A percentile compares a stretch with the other conserved stretches of the same genome.
Evolutionary conservation across 805 yeast genomes (phyloP).

Genomic region (Candida ipomoeae): DNA sequence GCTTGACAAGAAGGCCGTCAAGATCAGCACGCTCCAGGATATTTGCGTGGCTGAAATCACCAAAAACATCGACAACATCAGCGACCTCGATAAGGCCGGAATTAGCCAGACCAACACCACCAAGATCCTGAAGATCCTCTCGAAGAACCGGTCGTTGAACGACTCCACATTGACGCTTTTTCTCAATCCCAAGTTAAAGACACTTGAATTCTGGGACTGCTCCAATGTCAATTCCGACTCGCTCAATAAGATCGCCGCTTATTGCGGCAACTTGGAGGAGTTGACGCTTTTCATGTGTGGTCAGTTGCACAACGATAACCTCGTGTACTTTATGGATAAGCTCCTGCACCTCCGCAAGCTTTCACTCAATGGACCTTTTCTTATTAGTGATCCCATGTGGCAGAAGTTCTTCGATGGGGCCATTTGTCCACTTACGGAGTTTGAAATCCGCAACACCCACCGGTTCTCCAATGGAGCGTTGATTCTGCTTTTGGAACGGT

Average conservation of each 20-base stretch:
- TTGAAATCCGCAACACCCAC: slow-evolving; percentile 78
- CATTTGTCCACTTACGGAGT: slow-evolving; percentile 50
- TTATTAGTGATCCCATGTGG: slow-evolving; percentile 78
- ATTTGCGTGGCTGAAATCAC: slow-evolving; percentile 68
- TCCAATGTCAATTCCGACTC: slow-evolving; percentile 68
- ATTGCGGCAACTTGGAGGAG: slow-evolving; percentile 66
- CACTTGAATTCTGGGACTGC: slow-evolving; percentile 87
- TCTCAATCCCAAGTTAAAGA: slow-evolving; percentile 52
- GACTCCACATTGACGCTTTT: slow-evolving; percentile 71
- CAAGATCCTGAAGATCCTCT: slow-evolving; percentile 70
- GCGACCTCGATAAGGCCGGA: slow-evolving; percentile 65
- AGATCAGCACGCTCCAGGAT: slow-evolving; percentile 74
- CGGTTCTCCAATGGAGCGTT: slow-evolving; percentile 69
- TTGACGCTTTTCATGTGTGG: slow-evolving; percentile 90
- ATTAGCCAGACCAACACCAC: slow-evolving; percentile 70
- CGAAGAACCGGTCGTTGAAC: slow-evolving; percentile 76
- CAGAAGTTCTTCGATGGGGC: slow-evolving; percentile 59
- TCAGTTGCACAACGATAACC: slow-evolving; percentile 72
- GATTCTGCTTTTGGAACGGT: slow-evolving; percentile 54
- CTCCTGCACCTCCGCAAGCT: slow-evolving; percentile 51
- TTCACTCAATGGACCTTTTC: slow-evolving; percentile 84
- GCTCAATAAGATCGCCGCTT: slow-evolving; percentile 65
- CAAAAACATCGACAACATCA: slow-evolving; percentile 66
- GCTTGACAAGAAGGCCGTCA: slow-evolving; percentile 62
- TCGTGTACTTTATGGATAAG: slow-evolving; percentile 59